A percentile compares a stretch with the other conserved stretches of the same genome.
Evolutionary conservation across 345 rosid genomes (phyloP).

Genomic region (Brassica juncea): DNA sequence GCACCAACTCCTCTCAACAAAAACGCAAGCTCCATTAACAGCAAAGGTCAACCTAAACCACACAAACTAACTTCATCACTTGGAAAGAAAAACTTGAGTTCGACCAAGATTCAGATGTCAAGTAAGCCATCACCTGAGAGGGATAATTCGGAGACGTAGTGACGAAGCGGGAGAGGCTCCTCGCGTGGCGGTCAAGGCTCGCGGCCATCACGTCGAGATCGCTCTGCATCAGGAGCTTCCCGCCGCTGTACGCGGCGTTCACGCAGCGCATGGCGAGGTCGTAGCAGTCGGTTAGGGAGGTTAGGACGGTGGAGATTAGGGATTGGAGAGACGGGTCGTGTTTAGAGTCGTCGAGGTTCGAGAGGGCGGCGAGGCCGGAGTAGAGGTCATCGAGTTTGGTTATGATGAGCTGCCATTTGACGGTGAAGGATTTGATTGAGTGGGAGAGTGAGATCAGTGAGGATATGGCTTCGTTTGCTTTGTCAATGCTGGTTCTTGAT

Average conservation of each 20-base stretch:
- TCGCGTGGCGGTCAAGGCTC: conserved; percentile 56
- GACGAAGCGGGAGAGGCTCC: conserved; percentile 54
- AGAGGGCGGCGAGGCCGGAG: conserved; percentile 55
- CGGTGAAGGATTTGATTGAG: conserved; percentile 64
- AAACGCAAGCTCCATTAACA: conserved; percentile 90
- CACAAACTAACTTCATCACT: conserved; percentile 9
- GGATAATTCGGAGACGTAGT: conserved; percentile 69
- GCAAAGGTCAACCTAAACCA: conserved; percentile 70
- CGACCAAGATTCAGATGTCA: background rate
- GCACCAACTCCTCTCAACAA: conserved; percentile 72
- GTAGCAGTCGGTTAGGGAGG: conserved; percentile 49
- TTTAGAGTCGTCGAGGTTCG: conserved; percentile 45
- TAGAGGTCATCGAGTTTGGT: conserved; percentile 71
- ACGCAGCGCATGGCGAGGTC: conserved; percentile 74
- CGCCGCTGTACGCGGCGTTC: conserved; percentile 63
- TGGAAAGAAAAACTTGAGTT: background rate
- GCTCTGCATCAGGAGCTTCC: conserved; percentile 97
- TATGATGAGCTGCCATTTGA: conserved; percentile 82
- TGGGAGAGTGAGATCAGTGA: conserved; percentile 68
- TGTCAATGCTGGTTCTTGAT: conserved; percentile 38
- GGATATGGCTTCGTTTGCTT: conserved; percentile 60
- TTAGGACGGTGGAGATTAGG: conserved; percentile 50
- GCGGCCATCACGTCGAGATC: conserved; percentile 70
- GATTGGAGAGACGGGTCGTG: conserved; percentile 50
- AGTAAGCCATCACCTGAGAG: conserved; percentile 59